Evolutionary conservation across 2,329 filamentous ascomycete species (phyloP).

Genomic region (Fusarium anguioides): DNA sequence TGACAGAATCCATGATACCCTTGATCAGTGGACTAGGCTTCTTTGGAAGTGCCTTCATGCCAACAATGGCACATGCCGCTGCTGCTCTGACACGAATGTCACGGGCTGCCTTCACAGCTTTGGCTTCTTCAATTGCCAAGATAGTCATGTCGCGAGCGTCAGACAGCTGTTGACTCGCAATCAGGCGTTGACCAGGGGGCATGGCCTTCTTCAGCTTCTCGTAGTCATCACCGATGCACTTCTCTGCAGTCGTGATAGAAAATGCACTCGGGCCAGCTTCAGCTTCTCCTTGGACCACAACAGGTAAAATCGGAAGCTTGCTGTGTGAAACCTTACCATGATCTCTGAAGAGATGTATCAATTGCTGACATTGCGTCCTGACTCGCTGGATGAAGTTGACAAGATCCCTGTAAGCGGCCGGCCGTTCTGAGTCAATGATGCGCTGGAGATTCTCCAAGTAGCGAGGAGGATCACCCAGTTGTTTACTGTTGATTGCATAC

Average conservation of each 20-base stretch:
- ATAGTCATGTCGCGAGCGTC: slow-evolving; percentile 79
- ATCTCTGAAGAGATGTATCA: slow-evolving; percentile 92
- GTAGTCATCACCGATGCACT: slow-evolving; percentile 85
- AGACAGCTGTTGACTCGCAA: slow-evolving; percentile 80
- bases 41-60: slow-evolving; percentile 89
- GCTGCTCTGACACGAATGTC: slow-evolving; percentile 89
- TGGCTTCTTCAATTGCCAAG: slow-evolving; percentile 82
- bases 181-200: slow-evolving; percentile 86
- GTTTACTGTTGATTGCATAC: slow-evolving; percentile 73
- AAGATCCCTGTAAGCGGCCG: slow-evolving; percentile 86
- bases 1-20: slow-evolving; percentile 97
- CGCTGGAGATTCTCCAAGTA: slow-evolving; percentile 75
- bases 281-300: slow-evolving; percentile 92
- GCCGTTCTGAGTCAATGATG: slow-evolving; percentile 84
- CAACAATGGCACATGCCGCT: slow-evolving; percentile 86
- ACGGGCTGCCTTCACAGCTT: slow-evolving; percentile 79
- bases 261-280: slow-evolving; percentile 94
- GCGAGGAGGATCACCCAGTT: slow-evolving; percentile 56
- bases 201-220: slow-evolving; percentile 90
- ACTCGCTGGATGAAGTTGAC: slow-evolving; percentile 90
- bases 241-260: slow-evolving; percentile 87
- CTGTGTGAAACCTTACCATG: slow-evolving; percentile 82
- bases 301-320: slow-evolving; percentile 83
- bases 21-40: slow-evolving; percentile 95
- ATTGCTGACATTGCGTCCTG: slow-evolving; percentile 88